phyloP scores from a whole-genome alignment of 768 basidiomycete genomes.

The Tulasnella sp. region DNA sequence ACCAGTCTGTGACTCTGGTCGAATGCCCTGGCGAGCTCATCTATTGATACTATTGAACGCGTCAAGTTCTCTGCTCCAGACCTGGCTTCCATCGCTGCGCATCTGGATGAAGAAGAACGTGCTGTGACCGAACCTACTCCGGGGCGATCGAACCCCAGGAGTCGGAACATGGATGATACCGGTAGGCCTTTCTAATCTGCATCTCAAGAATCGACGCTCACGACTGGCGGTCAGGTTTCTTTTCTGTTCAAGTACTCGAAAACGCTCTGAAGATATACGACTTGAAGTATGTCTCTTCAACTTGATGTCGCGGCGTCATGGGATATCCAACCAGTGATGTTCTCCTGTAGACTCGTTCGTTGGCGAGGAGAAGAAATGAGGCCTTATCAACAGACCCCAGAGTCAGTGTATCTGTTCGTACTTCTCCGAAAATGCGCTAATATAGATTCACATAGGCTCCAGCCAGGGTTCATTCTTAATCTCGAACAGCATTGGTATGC shows the following conservation, averaged over 20 bases:
- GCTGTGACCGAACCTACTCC: conserved; percentile 36
- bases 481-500: conserved; percentile 85
- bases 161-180: conserved; percentile 81
- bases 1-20: neutral
- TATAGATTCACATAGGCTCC: too few species aligned
- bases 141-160: conserved; percentile 34
- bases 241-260: conserved; percentile 83
- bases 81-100: conserved; percentile 60
- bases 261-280: conserved; percentile 78
- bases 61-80: conserved; percentile 66
- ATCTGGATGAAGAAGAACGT: conserved; percentile 54
- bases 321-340: neutral
- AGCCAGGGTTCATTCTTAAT: conserved; percentile 82
- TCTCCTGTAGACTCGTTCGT: conserved; percentile 47
- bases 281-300: conserved; percentile 41
- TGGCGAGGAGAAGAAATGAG: conserved; percentile 82
- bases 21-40: neutral
- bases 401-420: conserved; percentile 49
- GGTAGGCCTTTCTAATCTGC: conserved; percentile 32
- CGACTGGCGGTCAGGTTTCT: conserved; percentile 50
- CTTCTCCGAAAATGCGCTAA: too few species aligned
- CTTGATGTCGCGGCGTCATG: neutral
- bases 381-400: conserved; percentile 58
- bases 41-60: conserved; percentile 12
- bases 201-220: neutral